Conservation (phyloP, 371 early-diverging fungal genomes). For the Mortierella sp. region DNA sequence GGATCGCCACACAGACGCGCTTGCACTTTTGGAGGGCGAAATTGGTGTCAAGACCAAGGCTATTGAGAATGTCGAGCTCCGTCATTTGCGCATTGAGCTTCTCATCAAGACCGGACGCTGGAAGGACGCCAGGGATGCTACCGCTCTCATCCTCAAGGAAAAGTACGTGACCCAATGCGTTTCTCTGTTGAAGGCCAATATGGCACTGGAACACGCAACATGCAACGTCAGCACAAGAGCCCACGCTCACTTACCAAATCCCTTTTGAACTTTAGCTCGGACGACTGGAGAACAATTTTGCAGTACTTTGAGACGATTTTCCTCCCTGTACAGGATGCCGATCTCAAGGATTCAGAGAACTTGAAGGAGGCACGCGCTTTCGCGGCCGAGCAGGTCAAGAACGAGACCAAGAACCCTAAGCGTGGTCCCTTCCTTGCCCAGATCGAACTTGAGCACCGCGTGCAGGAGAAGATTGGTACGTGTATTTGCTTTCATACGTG, state of each 20-base stretch:
- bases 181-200: not conserved
- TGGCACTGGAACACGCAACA: not conserved
- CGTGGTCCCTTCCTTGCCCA: constrained; percentile 85
- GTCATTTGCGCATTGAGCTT: constrained; percentile 71
- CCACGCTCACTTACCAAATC: not conserved
- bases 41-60: constrained; percentile 73
- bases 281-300: constrained; percentile 80
- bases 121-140: constrained; percentile 56
- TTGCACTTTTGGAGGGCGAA: constrained; percentile 71
- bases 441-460: constrained; percentile 71
- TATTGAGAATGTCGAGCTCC: constrained; percentile 74
- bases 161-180: constrained; percentile 25
- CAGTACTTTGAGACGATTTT: constrained; percentile 72
- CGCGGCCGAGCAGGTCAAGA: constrained; percentile 56
- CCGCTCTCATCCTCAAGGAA: constrained; percentile 48
- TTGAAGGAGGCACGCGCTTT: constrained; percentile 61
- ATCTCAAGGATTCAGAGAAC: constrained; percentile 29
- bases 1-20: constrained; percentile 71
- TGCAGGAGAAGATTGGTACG: constrained; percentile 41
- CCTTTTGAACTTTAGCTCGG: constrained; percentile 53
- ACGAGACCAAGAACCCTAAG: constrained; percentile 62
- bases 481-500: not conserved
- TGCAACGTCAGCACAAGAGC: no score
- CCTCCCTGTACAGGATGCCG: constrained; percentile 33
- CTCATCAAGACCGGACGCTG: constrained; percentile 65